These are phyloP conservation scores for Penicillium parvum DNA, from an alignment of 495 filamentous ascomycete species.

Conservation along the genomic window DNA sequence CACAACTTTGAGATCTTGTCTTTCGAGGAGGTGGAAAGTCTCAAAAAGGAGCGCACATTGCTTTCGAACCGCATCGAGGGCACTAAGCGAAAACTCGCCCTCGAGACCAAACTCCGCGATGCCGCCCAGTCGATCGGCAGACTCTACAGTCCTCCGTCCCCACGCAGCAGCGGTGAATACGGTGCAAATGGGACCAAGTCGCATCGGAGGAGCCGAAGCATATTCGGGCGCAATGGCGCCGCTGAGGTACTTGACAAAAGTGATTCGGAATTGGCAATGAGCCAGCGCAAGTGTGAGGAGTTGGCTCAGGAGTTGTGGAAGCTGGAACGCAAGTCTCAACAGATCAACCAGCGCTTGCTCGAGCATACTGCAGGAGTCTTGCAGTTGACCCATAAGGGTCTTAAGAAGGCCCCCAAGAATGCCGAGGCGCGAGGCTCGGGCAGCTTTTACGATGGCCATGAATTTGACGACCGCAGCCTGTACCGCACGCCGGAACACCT, in stretches of 20 bases:
- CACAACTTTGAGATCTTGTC: conserved; percentile 78
- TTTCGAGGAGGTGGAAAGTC: conserved; percentile 79
- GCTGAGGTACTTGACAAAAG: conserved; percentile 44
- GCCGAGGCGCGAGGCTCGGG: conserved; percentile 63
- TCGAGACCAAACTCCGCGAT: conserved; percentile 91
- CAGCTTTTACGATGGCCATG: conserved; percentile 57
- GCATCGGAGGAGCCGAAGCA: conserved; percentile 42
- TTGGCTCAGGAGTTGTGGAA: conserved; percentile 73
- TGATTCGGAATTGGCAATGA: conserved; percentile 69
- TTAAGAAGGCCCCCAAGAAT: conserved; percentile 45
- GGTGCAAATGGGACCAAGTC: conserved; percentile 26
- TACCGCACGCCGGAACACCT: conserved; percentile 68
- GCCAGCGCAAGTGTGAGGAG: conserved; percentile 79
- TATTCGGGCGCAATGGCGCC: conserved; percentile 41
- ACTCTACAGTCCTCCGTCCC: conserved; percentile 59
- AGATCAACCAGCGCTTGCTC: conserved; percentile 67
- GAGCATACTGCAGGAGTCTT: conserved; percentile 89
- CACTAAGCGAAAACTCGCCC: conserved; percentile 73
- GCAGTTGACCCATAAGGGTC: conserved; percentile 75
- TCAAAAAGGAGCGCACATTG: conserved; percentile 77
- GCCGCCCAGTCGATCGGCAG: conserved; percentile 80
- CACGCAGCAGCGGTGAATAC: conserved; percentile 32
- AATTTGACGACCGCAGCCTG: conserved; percentile 76
- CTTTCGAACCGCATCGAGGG: conserved; percentile 72
- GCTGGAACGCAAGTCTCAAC: conserved; percentile 66